These are phyloP conservation scores for Globisporangium orthogonon DNA, from an alignment of 352 stramenopile species.

Conservation along the genomic window DNA sequence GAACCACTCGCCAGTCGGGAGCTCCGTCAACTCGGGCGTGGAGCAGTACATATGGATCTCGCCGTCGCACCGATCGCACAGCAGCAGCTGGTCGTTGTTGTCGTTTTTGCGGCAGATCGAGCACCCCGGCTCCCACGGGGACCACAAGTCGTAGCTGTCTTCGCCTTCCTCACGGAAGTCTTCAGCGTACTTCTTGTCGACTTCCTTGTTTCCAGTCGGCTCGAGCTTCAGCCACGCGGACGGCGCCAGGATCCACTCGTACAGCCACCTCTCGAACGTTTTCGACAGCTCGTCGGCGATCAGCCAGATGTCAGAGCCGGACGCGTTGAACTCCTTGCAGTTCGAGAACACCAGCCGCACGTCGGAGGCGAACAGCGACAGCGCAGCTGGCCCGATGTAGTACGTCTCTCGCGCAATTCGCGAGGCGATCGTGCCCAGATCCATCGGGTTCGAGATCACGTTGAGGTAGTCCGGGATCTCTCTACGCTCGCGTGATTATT, in stretches of 20 bases:
- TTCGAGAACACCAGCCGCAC: constrained; percentile 85
- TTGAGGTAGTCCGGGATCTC: constrained; percentile 85
- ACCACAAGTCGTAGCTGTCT: constrained; percentile 65
- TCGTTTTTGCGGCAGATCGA: constrained; percentile 67
- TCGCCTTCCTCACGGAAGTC: constrained; percentile 62
- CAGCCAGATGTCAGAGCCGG: constrained; percentile 76
- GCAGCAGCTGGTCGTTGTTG: constrained; percentile 69
- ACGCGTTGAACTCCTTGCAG: constrained; percentile 82
- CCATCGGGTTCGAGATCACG: constrained; percentile 84
- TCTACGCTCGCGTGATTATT: constrained; percentile 10
- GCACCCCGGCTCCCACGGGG: constrained; percentile 73
- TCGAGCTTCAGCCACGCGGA: constrained; percentile 76
- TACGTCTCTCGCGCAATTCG: constrained; percentile 73
- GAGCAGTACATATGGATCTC: constrained; percentile 86
- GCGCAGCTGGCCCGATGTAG: constrained; percentile 64
- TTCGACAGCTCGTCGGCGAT: constrained; percentile 63
- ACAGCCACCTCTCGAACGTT: constrained; percentile 85
- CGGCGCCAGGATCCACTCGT: constrained; percentile 78
- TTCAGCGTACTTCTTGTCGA: constrained; percentile 42
- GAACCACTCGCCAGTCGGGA: constrained; percentile 81
- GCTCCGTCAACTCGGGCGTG: constrained; percentile 54
- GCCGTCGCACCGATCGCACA: constrained; percentile 85
- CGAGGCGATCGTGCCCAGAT: constrained; percentile 75
- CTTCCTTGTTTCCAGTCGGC: constrained; percentile 30
- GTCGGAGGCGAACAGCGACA: constrained; percentile 78